Evolutionary conservation across 768 basidiomycete species (phyloP).

Genomic region (Agrocybe praecox): DNA sequence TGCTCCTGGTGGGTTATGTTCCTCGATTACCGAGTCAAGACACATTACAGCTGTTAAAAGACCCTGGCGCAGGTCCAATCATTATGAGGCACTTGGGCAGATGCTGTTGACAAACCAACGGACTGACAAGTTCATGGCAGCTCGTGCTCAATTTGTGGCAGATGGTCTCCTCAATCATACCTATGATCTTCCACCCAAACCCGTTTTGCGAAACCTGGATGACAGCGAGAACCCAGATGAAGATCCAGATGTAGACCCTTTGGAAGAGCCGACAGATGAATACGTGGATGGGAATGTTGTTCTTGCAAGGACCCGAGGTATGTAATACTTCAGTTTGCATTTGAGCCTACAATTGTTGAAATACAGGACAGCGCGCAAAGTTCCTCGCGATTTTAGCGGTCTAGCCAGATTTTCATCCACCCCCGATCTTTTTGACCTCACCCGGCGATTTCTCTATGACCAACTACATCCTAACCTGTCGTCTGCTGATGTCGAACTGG

Average conservation of each 20-base stretch:
- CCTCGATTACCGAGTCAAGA: constrained; percentile 34
- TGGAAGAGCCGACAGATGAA: neutral
- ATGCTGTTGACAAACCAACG: constrained; percentile 35
- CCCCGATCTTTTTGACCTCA: constrained; percentile 1
- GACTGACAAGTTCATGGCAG: constrained; percentile 29
- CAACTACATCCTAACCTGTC: neutral
- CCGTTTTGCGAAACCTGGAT: neutral
- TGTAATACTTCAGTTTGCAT: neutral
- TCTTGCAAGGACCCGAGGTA: constrained; percentile 1
- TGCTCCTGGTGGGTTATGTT: constrained; percentile 35
- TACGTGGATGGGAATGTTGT: neutral
- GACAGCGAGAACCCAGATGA: constrained; percentile 5
- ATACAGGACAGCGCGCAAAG: too few species aligned
- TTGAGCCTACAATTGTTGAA: too few species aligned
- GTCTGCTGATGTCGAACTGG: neutral
- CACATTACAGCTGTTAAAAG: constrained; percentile 38
- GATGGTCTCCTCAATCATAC: constrained; percentile 14
- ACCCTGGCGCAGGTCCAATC: constrained; percentile 34
- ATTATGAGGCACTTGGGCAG: constrained; percentile 29
- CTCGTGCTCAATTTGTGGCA: constrained; percentile 10
- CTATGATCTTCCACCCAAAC: neutral
- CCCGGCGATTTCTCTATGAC: constrained; percentile 2
- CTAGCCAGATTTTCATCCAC: too few species aligned
- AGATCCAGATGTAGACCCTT: too few species aligned
- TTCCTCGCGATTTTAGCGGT: too few species aligned